phyloP scores from a whole-genome alignment of 192 early-diverging fungal genomes.

The Mortierella antarctica region DNA sequence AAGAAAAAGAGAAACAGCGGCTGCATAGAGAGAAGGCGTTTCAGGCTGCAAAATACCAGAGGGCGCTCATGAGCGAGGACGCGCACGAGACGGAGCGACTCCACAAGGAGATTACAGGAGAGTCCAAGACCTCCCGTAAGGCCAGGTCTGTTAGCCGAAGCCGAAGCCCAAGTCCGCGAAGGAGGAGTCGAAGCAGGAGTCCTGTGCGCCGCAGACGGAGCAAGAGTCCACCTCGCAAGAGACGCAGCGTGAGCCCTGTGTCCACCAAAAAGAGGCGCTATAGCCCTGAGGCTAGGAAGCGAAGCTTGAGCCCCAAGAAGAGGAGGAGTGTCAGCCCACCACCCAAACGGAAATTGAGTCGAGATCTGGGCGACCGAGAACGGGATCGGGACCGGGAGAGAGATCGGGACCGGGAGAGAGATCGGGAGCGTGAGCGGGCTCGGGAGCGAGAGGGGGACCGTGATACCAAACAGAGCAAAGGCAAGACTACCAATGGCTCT shows the following conservation, averaged over 20 bases:
- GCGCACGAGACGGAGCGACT: conserved; percentile 32
- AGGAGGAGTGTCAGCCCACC: conserved; percentile 31
- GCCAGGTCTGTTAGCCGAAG: conserved; percentile 16
- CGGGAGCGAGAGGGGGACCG: conserved; percentile 4
- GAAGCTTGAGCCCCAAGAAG: conserved; percentile 28
- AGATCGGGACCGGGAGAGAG: conserved; percentile 6
- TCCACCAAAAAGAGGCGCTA: conserved; percentile 12
- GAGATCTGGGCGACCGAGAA: conserved; percentile 27
- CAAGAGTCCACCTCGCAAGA: conserved; percentile 22
- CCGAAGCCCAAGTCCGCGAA: conserved; percentile 24
- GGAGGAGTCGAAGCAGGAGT: conserved; percentile 25
- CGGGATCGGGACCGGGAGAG: conserved; percentile 20
- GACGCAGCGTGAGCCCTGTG: conserved; percentile 14
- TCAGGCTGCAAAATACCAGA: conserved; percentile 37
- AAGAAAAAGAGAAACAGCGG: conserved; percentile 13
- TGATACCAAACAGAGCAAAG: conserved; percentile 7
- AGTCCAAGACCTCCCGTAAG: background rate
- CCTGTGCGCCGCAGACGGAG: conserved; percentile 10
- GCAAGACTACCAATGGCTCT: conserved; percentile 1
- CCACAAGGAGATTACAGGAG: conserved; percentile 20
- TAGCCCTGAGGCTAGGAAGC: conserved; percentile 26
- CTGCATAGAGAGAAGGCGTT: conserved; percentile 41
- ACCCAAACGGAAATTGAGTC: conserved; percentile 26
- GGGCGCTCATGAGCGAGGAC: conserved; percentile 35
- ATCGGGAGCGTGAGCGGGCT: conserved; percentile 13